These are phyloP conservation scores for Termitomyces sp. DNA, from an alignment of 768 basidiomycete genomes.

Conservation along the genomic window DNA sequence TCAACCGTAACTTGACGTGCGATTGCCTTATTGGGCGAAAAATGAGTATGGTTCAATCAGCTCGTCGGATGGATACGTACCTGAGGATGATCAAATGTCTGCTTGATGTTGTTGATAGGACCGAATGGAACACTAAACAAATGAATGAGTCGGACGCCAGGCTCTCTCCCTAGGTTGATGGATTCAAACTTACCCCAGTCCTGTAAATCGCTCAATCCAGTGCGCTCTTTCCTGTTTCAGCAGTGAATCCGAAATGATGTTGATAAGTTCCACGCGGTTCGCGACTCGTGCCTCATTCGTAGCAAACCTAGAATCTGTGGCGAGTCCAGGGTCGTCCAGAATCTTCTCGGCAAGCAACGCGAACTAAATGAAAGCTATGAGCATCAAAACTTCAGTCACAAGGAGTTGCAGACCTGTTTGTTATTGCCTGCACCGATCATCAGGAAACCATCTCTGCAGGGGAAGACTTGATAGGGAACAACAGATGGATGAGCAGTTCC, in stretches of 20 bases:
- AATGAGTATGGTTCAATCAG: background rate
- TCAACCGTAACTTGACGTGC: constrained; percentile 74
- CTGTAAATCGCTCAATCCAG: constrained; percentile 74
- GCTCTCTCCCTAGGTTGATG: background rate
- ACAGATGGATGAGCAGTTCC: constrained; percentile 95
- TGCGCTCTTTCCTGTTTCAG: constrained; percentile 52
- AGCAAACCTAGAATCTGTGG: constrained; percentile 54
- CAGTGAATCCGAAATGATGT: constrained; percentile 60
- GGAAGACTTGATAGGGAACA: constrained; percentile 89
- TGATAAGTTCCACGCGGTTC: constrained; percentile 65
- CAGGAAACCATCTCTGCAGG: constrained; percentile 80
- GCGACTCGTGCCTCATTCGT: constrained; percentile 74
- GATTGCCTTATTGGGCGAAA: constrained; percentile 40
- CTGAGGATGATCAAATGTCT: constrained; percentile 88
- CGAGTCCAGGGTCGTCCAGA: constrained; percentile 55
- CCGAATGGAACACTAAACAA: constrained; percentile 70
- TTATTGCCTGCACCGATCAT: constrained; percentile 96
- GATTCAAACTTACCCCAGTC: constrained; percentile 55
- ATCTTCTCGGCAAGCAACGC: constrained; percentile 57
- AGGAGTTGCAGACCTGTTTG: constrained; percentile 50
- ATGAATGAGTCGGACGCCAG: background rate
- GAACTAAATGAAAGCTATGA: constrained; percentile 44
- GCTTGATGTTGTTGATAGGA: constrained; percentile 87
- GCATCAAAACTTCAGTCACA: background rate
- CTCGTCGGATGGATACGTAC: constrained; percentile 15